Percentiles rank a stretch among this genome's conserved stretches.
phyloP scores from a whole-genome alignment of 1,284 basidiomycete species.

The Leucoagaricus sp. region DNA sequence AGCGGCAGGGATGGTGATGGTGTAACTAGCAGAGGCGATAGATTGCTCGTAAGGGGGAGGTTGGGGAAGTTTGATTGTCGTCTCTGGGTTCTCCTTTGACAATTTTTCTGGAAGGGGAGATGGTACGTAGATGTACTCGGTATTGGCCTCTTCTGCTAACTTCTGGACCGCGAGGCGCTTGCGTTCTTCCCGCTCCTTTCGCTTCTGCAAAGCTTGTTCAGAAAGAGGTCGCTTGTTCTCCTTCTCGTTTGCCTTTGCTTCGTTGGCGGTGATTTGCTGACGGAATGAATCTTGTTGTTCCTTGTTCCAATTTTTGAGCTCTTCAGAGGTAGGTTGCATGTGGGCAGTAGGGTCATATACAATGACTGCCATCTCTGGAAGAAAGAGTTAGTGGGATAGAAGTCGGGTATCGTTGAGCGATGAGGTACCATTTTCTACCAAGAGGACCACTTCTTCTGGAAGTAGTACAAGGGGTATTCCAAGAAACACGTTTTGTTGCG shows the following conservation, averaged over 20 bases:
- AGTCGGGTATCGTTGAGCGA: background rate
- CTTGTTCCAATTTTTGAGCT: constrained; percentile 58
- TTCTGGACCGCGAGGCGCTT: constrained; percentile 34
- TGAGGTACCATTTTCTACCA: constrained; percentile 74
- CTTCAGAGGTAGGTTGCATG: constrained; percentile 49
- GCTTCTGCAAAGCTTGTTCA: constrained; percentile 66
- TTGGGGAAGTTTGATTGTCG: constrained; percentile 15
- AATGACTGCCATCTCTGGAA: constrained; percentile 73
- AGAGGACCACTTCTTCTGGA: constrained; percentile 89
- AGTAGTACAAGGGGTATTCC: constrained; percentile 88
- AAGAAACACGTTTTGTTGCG: constrained; percentile 96
- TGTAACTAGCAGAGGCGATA: constrained; percentile 40
- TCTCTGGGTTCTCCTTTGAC: constrained; percentile 13
- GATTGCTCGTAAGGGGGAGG: background rate
- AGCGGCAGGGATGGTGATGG: constrained; percentile 61
- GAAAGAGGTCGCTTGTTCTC: constrained; percentile 49
- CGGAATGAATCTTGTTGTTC: constrained; percentile 46
- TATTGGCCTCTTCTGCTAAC: constrained; percentile 25
- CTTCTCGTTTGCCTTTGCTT: constrained; percentile 47
- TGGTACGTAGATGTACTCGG: constrained; percentile 18
- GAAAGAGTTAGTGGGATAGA: background rate
- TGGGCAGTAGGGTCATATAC: constrained; percentile 75
- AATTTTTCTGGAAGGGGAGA: background rate
- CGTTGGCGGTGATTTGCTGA: constrained; percentile 47
- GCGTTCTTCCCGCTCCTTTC: constrained; percentile 68